Base-by-base conservation (phyloP, 371 early-diverging fungal species). In the Mortierella sp. region DNA sequence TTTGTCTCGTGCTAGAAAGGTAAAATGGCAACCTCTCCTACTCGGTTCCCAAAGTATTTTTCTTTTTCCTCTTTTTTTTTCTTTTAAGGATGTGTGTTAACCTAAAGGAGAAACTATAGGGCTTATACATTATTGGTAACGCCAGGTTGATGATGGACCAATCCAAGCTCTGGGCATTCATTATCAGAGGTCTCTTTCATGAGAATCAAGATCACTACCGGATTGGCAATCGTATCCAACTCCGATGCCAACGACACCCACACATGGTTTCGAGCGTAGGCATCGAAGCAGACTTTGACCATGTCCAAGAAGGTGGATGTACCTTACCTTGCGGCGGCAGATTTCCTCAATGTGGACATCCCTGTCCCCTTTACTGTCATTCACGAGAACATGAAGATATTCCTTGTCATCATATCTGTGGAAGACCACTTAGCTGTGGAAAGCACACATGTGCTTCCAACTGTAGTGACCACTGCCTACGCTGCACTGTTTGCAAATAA, bases 51-150 rank as follows among this genome's bases (percentile, higher is more conserved):
- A 19, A 9, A 52, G n/a, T n/a, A n/a, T n/a, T n/a, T n/a, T n/a
- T n/a, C 37, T 5, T 37, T 37, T 3, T 37, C 37, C 37, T 3
- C 37, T 16, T 7, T 44, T 64, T 21, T 50, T 30, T 28, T 23
- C 55, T 51, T 51, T 58, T 58, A 14, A 43, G 2, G 12, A 23
- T 14, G 7, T 29, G 15, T 23, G 47, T 30, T 12, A 28, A 61
- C 50, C 50, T 37, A 37, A 37, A 3, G 3, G 9, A 37, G 37
- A 37, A 37, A 5, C 37, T 37, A 60, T 76, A 90, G 84, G 93
- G 93, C 1, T 75, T 94, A 76, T 91, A 91, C 71, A 85, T 95
- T 45, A 71, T 95, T 19, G 95, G 95, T 21, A 91, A 91, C 64
- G 87, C 84, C 1, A 64, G 65, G 14, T 69, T 91, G 63, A 58